Conservation (phyloP, 345 rosid genomes). For the Euphorbia peplus region DNA sequence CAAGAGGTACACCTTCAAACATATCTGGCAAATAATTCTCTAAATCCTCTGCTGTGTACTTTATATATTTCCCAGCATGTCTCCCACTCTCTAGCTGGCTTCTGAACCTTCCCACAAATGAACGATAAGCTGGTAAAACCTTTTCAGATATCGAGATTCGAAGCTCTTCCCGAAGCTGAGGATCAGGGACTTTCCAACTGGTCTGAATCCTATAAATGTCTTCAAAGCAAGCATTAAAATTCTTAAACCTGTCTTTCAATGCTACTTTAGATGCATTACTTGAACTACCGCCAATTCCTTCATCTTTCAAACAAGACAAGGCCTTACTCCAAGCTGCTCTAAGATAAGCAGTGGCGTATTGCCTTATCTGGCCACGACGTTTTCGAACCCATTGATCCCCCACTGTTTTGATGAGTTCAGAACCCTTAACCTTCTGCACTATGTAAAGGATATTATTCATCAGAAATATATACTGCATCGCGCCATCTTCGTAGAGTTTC, state of each 20-base stretch:
- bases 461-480: slow-evolving; percentile 64
- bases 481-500: slow-evolving; percentile 72
- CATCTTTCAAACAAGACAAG: slow-evolving; percentile 76
- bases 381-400: slow-evolving; percentile 96
- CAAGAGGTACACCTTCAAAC: slow-evolving; percentile 81
- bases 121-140: slow-evolving; percentile 85
- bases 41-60: slow-evolving; percentile 88
- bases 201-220: slow-evolving; percentile 86
- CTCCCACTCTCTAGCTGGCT: slow-evolving; percentile 77
- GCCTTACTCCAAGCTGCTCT: slow-evolving; percentile 88
- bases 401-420: slow-evolving; percentile 72
- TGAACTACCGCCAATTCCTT: slow-evolving; percentile 67
- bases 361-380: slow-evolving; percentile 74
- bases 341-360: slow-evolving; percentile 82
- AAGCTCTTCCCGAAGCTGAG: slow-evolving; percentile 94
- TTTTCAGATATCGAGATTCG: slow-evolving; percentile 86
- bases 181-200: slow-evolving; percentile 90
- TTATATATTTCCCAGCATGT: slow-evolving; percentile 86
- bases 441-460: slow-evolving; percentile 89
- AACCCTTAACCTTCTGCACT: slow-evolving; percentile 87
- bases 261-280: slow-evolving; percentile 68
- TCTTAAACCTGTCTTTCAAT: slow-evolving; percentile 84
- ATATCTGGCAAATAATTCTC: slow-evolving; percentile 73
- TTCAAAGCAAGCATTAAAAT: slow-evolving; percentile 82
- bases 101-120: slow-evolving; percentile 81